Percentiles rank a stretch among this genome's conserved stretches.
Conservation (phyloP, 164 flowering plant species). For the Umbilicus rupestris region DNA sequence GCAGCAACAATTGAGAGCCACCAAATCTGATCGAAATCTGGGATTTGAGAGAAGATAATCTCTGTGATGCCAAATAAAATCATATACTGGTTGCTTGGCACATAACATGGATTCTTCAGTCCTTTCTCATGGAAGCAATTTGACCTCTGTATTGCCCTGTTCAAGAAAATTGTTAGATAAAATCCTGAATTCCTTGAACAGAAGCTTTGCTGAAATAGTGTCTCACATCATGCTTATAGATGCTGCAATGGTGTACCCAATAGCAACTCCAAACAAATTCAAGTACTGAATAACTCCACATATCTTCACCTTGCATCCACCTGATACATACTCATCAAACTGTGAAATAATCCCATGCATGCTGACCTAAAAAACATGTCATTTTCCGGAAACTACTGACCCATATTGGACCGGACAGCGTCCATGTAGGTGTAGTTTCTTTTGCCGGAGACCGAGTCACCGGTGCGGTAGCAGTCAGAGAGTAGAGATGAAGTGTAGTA, state of each 20-base stretch:
- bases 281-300: conserved; percentile 39
- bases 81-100: conserved; percentile 39
- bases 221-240: conserved; percentile 54
- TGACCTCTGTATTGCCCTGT: conserved; percentile 52
- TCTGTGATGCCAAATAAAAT: conserved; percentile 35
- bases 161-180: too few relatives aligned
- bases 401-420: conserved; percentile 47
- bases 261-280: conserved; percentile 35
- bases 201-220: too few relatives aligned
- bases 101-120: conserved; percentile 28
- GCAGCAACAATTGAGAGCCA: conserved; percentile 63
- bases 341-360: too few relatives aligned
- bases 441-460: conserved; percentile 40
- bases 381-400: conserved; percentile 11
- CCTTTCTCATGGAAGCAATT: conserved; percentile 46
- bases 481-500: conserved; percentile 43
- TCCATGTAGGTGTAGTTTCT: conserved; percentile 56
- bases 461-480: conserved; percentile 43
- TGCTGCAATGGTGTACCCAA: conserved; percentile 53
- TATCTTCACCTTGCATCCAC: conserved; percentile 30
- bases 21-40: conserved; percentile 47
- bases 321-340: conserved; percentile 16
- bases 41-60: conserved; percentile 44
- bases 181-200: too few relatives aligned
- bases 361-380: too few relatives aligned